A percentile compares a stretch with the other conserved stretches of the same genome.
Evolutionary conservation across 176 grass and related monocot genomes (phyloP).

Genomic region (Hordeum vulgare): DNA sequence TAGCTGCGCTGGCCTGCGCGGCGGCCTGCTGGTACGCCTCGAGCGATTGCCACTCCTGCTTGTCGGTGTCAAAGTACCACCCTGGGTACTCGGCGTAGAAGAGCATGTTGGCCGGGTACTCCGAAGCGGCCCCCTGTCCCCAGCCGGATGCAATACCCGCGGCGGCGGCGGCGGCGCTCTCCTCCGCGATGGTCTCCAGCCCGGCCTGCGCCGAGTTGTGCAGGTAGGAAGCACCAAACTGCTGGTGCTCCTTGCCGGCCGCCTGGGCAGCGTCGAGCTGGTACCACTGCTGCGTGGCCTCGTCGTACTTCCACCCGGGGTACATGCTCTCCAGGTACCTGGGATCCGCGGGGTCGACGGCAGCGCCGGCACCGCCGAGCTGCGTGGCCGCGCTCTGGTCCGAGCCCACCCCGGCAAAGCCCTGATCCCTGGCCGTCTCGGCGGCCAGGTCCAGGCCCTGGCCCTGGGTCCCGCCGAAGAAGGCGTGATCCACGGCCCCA

Average conservation of each 20-base stretch:
- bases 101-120: constrained; percentile 85
- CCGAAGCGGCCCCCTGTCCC: constrained; percentile 12
- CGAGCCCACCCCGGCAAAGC: neutral
- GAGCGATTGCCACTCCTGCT: constrained; percentile 65
- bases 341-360: constrained; percentile 37
- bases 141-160: constrained; percentile 12
- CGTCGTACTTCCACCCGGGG: constrained; percentile 82
- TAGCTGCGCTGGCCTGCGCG: neutral
- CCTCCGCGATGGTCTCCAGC: constrained; percentile 74
- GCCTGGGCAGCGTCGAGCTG: constrained; percentile 41
- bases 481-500: constrained; percentile 22
- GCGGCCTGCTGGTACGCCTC: constrained; percentile 58
- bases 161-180: constrained; percentile 4
- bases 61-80: constrained; percentile 94
- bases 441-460: no score
- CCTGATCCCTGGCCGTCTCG: constrained; percentile 3
- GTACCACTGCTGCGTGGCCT: constrained; percentile 71
- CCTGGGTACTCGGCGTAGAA: constrained; percentile 84
- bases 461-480: neutral
- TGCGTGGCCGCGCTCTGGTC: constrained; percentile 1
- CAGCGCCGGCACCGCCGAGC: neutral
- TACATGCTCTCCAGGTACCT: constrained; percentile 64
- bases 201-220: constrained; percentile 41
- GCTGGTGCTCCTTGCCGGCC: constrained; percentile 17
- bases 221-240: constrained; percentile 33